Percentiles rank a stretch among this genome's conserved stretches.
phyloP scores from a whole-genome alignment of 495 filamentous ascomycete species.

The Filosporella fistucella region DNA sequence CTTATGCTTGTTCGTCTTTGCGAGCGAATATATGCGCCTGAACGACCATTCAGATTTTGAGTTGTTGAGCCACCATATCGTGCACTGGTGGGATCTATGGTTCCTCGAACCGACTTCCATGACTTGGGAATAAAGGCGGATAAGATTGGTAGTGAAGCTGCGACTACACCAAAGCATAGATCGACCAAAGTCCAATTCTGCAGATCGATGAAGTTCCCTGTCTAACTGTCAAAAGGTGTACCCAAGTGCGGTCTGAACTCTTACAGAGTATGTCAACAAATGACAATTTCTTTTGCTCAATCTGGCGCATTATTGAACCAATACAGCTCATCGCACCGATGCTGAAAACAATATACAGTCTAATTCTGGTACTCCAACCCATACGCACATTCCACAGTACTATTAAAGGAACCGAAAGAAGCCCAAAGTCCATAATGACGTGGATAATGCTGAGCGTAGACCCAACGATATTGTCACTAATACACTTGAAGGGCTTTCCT shows the following conservation, averaged over 20 bases:
- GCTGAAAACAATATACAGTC: conserved; percentile 18
- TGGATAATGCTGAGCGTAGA: conserved; percentile 15
- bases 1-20: neutral
- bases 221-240: neutral
- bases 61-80: neutral
- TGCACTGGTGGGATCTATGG: neutral
- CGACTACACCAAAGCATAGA: conserved; percentile 16
- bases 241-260: neutral
- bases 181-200: conserved; percentile 19
- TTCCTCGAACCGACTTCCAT: conserved; percentile 1
- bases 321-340: conserved; percentile 15
- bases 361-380: conserved; percentile 11
- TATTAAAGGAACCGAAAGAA: conserved; percentile 21
- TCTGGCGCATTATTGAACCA: conserved; percentile 14
- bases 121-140: conserved; percentile 10
- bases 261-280: conserved; percentile 1
- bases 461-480: neutral
- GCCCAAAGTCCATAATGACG: conserved; percentile 20
- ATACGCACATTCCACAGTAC: conserved; percentile 21
- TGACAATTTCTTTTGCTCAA: neutral
- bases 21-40: too few relatives aligned
- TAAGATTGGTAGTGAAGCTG: conserved; percentile 19
- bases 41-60: neutral
- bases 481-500: conserved; percentile 6
- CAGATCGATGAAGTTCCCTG: neutral